phyloP scores from a whole-genome alignment of 352 stramenopile genomes.

The Globisporangium radiosum region DNA sequence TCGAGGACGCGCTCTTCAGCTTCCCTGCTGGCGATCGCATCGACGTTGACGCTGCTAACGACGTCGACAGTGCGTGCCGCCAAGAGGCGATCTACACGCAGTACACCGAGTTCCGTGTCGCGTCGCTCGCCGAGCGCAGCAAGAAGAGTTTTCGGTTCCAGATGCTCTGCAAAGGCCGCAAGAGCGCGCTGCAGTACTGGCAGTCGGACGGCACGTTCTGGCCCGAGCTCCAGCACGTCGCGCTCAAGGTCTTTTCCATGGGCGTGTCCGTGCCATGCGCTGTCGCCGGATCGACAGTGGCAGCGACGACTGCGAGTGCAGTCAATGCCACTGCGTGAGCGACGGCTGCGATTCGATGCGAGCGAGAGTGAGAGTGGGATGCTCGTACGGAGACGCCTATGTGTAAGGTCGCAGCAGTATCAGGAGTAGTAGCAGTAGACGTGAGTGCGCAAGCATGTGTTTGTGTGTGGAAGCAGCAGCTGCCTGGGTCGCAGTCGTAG shows the following conservation, averaged over 20 bases:
- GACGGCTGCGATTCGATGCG: too few relatives aligned
- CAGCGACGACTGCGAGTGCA: background rate
- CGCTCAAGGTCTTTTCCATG: slow-evolving; percentile 9
- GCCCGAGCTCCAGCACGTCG: slow-evolving; percentile 21
- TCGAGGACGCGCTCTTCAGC: slow-evolving; percentile 22
- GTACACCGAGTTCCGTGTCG: slow-evolving; percentile 24
- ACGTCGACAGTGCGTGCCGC: slow-evolving; percentile 4
- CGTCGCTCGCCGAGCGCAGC: slow-evolving; percentile 16
- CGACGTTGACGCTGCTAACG: background rate
- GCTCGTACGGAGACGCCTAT: too few relatives aligned
- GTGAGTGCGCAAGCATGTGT: background rate
- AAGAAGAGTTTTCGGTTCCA: slow-evolving; percentile 18
- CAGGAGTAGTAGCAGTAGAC: background rate
- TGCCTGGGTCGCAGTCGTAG: background rate
- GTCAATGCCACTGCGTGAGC: too few relatives aligned
- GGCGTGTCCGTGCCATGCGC: background rate
- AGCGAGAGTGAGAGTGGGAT: too few relatives aligned
- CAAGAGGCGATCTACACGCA: slow-evolving; percentile 18
- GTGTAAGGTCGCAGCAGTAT: background rate
- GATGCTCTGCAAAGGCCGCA: slow-evolving; percentile 17
- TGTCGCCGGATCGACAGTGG: background rate
- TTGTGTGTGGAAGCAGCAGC: background rate
- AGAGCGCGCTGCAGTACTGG: slow-evolving; percentile 26
- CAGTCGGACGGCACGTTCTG: slow-evolving; percentile 20
- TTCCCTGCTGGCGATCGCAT: slow-evolving; percentile 5